These are phyloP conservation scores for Colletotrichum sp. DNA, from an alignment of 2,329 filamentous ascomycete species.

Conservation along the genomic window DNA sequence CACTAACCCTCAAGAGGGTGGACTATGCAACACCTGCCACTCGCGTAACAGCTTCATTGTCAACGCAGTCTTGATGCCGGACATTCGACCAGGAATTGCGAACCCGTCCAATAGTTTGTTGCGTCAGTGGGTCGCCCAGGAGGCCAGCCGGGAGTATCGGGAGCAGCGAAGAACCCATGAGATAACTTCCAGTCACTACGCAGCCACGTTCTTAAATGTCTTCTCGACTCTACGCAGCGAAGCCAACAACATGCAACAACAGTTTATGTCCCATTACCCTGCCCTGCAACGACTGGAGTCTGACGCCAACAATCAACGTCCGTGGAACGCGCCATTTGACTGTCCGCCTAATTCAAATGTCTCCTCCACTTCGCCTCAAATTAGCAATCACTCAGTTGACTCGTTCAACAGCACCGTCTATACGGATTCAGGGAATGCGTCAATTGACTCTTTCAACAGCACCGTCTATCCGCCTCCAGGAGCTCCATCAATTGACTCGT, in stretches of 20 bases:
- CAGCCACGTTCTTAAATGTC: neutral
- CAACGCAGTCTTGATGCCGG: neutral
- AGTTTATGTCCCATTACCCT: neutral
- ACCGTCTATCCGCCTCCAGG: neutral
- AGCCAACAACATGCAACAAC: neutral
- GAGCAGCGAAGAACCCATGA: neutral
- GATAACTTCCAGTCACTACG: neutral
- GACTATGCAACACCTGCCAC: neutral
- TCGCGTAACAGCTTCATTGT: neutral
- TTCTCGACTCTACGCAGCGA: neutral
- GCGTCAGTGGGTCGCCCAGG: neutral
- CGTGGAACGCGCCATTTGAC: neutral
- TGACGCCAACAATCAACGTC: neutral
- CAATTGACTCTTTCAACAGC: neutral
- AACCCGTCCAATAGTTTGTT: neutral
- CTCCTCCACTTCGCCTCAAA: neutral
- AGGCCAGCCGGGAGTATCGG: neutral
- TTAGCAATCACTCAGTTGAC: neutral
- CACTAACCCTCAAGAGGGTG: neutral
- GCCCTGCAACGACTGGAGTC: neutral
- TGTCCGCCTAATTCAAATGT: neutral
- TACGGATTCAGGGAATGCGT: neutral
- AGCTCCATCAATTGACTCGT: neutral
- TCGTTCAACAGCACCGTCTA: neutral
- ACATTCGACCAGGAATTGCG: neutral